These are phyloP conservation scores for Russula sp. DNA, from an alignment of 768 basidiomycete species.

Conservation along the genomic window DNA sequence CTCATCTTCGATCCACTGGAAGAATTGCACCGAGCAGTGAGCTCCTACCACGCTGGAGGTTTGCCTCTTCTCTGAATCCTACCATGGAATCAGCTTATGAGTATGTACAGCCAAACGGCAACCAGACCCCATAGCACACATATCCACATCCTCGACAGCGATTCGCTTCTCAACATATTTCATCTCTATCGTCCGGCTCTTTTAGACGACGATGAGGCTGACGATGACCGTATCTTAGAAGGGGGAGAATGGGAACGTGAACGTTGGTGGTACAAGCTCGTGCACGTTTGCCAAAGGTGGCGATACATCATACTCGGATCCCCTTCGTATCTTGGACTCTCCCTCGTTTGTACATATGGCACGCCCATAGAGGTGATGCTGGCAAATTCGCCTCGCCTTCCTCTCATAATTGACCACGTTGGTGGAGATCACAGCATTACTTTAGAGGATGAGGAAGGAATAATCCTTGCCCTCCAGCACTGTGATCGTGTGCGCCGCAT, in stretches of 20 bases:
- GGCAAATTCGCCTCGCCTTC: background rate
- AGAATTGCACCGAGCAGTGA: no score
- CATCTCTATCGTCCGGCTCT: background rate
- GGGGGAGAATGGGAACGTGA: background rate
- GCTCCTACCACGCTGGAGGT: background rate
- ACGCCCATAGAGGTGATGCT: background rate
- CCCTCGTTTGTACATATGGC: background rate
- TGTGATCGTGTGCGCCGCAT: background rate
- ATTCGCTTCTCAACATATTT: background rate
- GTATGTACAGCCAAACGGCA: no score
- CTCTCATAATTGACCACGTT: background rate
- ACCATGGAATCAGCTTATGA: no score
- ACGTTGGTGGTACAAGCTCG: background rate
- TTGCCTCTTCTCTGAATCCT: background rate
- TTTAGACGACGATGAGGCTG: background rate
- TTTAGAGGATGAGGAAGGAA: background rate
- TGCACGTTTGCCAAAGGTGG: background rate
- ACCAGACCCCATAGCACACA: no score
- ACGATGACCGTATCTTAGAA: background rate
- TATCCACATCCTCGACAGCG: background rate
- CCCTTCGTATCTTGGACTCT: background rate
- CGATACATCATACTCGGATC: background rate
- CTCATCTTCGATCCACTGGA: no score
- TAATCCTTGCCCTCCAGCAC: background rate
- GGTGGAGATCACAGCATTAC: background rate